phyloP scores from a whole-genome alignment of 352 stramenopile species.

The Phytophthora ramorum region DNA sequence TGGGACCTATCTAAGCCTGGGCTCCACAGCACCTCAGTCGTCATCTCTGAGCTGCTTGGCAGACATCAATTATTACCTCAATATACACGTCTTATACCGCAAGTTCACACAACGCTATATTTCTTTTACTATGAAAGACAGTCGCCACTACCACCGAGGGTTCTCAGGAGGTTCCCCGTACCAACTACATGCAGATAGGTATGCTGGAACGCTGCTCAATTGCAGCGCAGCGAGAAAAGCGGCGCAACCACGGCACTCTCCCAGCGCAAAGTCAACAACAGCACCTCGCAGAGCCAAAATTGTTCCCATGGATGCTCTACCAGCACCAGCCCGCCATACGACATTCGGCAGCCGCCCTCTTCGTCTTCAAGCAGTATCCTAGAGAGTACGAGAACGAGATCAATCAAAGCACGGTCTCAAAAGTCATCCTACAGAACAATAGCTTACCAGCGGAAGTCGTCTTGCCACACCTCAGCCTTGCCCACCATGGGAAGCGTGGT shows the following conservation, averaged over 20 bases:
- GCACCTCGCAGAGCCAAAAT: constrained; percentile 63
- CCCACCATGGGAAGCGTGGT: constrained; percentile 42
- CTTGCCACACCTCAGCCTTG: constrained; percentile 53
- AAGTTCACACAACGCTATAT: not conserved
- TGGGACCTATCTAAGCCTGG: constrained; percentile 49
- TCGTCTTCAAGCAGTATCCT: constrained; percentile 54
- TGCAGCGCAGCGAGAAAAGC: constrained; percentile 51
- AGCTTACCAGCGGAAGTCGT: constrained; percentile 49
- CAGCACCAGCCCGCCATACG: constrained; percentile 42
- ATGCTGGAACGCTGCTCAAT: constrained; percentile 15
- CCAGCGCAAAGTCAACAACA: constrained; percentile 54
- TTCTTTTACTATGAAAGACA: too few relatives aligned
- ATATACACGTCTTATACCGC: constrained; percentile 9
- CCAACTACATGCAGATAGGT: too few relatives aligned
- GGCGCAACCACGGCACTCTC: constrained; percentile 49
- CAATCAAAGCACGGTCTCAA: not conserved
- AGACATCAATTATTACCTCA: constrained; percentile 13
- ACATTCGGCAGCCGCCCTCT: constrained; percentile 43
- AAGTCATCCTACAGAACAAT: not conserved
- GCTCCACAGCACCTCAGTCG: not conserved
- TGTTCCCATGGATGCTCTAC: constrained; percentile 45
- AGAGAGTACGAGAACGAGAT: not conserved
- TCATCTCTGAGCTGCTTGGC: not conserved
- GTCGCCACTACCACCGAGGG: too few relatives aligned
- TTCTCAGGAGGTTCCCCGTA: too few relatives aligned